Conservation (phyloP, 1,284 basidiomycete genomes). For the Fomes fomentarius region DNA sequence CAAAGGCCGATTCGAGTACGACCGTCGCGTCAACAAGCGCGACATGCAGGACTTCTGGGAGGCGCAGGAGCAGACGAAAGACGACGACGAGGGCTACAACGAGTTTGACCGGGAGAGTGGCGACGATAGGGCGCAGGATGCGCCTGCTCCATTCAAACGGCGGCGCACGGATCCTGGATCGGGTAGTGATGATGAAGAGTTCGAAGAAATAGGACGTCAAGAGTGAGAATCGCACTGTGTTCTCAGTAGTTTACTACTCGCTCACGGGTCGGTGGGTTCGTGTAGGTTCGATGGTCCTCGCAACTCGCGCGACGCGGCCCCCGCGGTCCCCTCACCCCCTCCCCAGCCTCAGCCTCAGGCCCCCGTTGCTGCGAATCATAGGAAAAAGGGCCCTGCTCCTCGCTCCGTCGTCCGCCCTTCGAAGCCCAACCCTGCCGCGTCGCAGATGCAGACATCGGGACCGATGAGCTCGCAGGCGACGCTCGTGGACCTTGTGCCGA, state of each 20-base stretch:
- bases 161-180: background rate
- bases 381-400: background rate
- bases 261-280: too few species aligned
- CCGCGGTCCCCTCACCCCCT: too few species aligned
- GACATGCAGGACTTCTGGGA: background rate
- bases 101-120: background rate
- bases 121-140: background rate
- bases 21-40: conserved; percentile 4
- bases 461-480: conserved; percentile 30
- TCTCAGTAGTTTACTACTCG: background rate
- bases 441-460: too few species aligned
- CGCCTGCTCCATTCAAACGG: background rate
- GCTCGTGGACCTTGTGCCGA: conserved; percentile 21
- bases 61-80: background rate
- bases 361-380: background rate
- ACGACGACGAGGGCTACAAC: background rate
- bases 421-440: background rate
- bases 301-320: too few species aligned
- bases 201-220: too few species aligned
- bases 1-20: conserved; percentile 25
- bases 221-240: background rate
- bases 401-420: background rate
- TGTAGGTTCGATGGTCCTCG: too few species aligned
- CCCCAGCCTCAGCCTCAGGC: too few species aligned
- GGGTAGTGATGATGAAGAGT: background rate